phyloP scores from a whole-genome alignment of 2,329 filamentous ascomycete species.

The Exophiala calicioides region DNA sequence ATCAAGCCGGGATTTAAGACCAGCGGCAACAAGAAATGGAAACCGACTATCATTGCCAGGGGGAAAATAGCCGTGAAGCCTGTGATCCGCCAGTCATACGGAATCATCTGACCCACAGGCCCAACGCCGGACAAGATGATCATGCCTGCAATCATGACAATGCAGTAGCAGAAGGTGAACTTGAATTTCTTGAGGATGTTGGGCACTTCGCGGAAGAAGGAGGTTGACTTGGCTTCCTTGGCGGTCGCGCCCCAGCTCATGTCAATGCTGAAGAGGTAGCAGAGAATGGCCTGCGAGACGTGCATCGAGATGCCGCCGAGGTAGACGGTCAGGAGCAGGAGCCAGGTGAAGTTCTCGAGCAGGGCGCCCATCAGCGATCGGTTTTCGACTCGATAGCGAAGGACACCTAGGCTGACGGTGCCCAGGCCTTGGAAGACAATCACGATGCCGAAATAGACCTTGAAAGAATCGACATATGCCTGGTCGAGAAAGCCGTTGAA shows the following conservation, averaged over 20 bases:
- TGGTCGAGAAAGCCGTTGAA: conserved; percentile 67
- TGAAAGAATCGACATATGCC: conserved; percentile 68
- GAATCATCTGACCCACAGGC: conserved; percentile 37
- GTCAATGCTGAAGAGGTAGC: conserved; percentile 82
- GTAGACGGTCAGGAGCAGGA: conserved; percentile 69
- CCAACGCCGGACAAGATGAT: conserved; percentile 48
- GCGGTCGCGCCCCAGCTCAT: conserved; percentile 84
- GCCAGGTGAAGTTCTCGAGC: conserved; percentile 63
- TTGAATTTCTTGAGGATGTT: conserved; percentile 79
- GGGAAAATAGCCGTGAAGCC: conserved; percentile 63
- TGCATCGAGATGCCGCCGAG: conserved; percentile 79
- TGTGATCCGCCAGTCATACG: conserved; percentile 58
- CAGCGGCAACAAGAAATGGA: conserved; percentile 33
- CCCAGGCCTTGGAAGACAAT: conserved; percentile 66
- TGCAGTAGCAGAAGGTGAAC: conserved; percentile 52
- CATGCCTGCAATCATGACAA: conserved; percentile 50
- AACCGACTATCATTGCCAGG: conserved; percentile 52
- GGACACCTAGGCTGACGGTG: conserved; percentile 61
- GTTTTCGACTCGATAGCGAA: conserved; percentile 64
- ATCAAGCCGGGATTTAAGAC: conserved; percentile 36
- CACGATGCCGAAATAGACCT: conserved; percentile 63
- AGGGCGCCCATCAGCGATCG: conserved; percentile 52
- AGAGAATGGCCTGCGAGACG: conserved; percentile 74
- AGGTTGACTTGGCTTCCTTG: conserved; percentile 70
- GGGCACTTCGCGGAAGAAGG: conserved; percentile 82